A percentile compares a stretch with the other conserved stretches of the same genome.
phyloP scores from a whole-genome alignment of 2,329 filamentous ascomycete genomes.

The Claviceps capensis region DNA sequence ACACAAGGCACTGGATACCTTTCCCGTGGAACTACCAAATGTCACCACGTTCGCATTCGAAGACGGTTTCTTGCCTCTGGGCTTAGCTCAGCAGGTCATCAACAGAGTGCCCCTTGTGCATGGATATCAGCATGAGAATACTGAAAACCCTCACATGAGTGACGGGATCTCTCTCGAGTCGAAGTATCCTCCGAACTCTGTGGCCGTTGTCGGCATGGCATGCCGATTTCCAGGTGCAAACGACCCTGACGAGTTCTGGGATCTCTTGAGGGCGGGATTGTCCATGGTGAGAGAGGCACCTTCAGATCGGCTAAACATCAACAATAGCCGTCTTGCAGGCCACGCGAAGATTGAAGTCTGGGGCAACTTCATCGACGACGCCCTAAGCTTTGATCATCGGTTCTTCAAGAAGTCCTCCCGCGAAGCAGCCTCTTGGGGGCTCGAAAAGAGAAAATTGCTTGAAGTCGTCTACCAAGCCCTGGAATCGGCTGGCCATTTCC shows the following conservation, averaged over 20 bases:
- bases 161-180: background rate
- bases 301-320: background rate
- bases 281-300: background rate
- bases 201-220: constrained; percentile 27
- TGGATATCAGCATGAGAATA: background rate
- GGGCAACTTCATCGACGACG: constrained; percentile 39
- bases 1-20: background rate
- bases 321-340: background rate
- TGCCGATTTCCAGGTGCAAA: constrained; percentile 23
- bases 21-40: background rate
- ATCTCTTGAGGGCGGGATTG: constrained; percentile 4
- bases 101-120: background rate
- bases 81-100: background rate
- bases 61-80: background rate
- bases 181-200: background rate
- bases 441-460: constrained; percentile 13
- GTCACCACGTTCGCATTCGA: background rate
- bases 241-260: constrained; percentile 21
- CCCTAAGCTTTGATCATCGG: constrained; percentile 49
- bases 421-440: constrained; percentile 46
- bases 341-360: background rate
- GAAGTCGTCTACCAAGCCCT: constrained; percentile 1
- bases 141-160: background rate
- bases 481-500: background rate
- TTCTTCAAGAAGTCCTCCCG: constrained; percentile 62